A percentile compares a stretch with the other conserved stretches of the same genome.
phyloP scores from a whole-genome alignment of 2,329 filamentous ascomycete genomes.

The Calonectria hawksworthii region DNA sequence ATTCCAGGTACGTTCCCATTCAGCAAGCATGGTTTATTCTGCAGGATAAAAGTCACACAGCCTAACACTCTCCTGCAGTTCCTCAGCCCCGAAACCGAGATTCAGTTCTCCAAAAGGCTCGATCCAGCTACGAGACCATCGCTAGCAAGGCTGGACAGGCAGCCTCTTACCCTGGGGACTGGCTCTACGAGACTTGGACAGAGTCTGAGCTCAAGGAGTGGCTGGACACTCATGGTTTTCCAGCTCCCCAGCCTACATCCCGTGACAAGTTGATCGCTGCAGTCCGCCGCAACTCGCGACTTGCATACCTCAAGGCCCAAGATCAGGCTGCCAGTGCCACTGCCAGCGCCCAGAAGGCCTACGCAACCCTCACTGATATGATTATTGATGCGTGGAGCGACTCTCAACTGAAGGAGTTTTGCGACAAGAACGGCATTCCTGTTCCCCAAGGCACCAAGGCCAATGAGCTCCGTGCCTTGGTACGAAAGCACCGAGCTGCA shows the following conservation, averaged over 20 bases:
- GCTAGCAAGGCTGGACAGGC: slow-evolving; percentile 84
- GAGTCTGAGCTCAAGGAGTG: slow-evolving; percentile 95
- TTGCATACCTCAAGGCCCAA: slow-evolving; percentile 79
- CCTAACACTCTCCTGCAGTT: slow-evolving; percentile 57
- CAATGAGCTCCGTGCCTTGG: slow-evolving; percentile 90
- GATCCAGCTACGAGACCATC: slow-evolving; percentile 83
- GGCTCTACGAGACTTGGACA: slow-evolving; percentile 92
- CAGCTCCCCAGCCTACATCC: slow-evolving; percentile 84
- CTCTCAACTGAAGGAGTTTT: slow-evolving; percentile 89
- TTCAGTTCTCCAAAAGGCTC: slow-evolving; percentile 81
- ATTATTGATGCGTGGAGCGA: slow-evolving; percentile 94
- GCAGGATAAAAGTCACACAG: too few species aligned
- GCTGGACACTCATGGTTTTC: slow-evolving; percentile 90
- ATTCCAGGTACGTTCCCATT: slow-evolving; percentile 73
- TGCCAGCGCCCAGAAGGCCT: slow-evolving; percentile 76
- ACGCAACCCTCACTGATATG: slow-evolving; percentile 83
- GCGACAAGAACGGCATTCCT: slow-evolving; percentile 87
- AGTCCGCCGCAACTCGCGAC: slow-evolving; percentile 90
- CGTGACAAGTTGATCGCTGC: slow-evolving; percentile 91
- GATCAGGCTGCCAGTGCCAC: slow-evolving; percentile 72
- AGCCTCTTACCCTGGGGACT: slow-evolving; percentile 90
- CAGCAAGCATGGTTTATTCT: too few species aligned
- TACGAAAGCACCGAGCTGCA: slow-evolving; percentile 86
- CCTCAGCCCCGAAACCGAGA: slow-evolving; percentile 92
- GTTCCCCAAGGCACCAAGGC: slow-evolving; percentile 93